Base-by-base conservation (phyloP, 73 alveolate genomes). In the Paraurostyla sp. region DNA sequence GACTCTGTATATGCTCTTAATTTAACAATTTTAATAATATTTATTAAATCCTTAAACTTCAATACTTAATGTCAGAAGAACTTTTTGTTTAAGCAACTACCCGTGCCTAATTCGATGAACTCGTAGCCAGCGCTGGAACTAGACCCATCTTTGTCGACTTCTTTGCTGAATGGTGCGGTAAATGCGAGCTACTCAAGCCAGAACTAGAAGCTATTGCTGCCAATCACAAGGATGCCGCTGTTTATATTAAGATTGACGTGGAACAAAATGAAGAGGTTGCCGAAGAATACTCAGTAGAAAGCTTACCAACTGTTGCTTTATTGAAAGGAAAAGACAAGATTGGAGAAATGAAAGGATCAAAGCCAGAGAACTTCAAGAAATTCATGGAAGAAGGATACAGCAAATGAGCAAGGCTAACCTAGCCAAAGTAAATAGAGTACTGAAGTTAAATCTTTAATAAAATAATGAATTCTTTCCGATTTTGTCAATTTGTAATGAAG, bases 141-240 rank as follows among this genome's bases (percentile, higher is more conserved):
- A 62, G 48, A 30, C 80, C 89, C 32, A 92, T 91, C 0, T 76
- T 93, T 32, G 93, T 85, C 51, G 97, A 93, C 84, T 93, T 93
- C 91, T 91, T 49, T 80, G 97, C 97, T 0, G 86, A 96, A n/a
- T 93, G 97, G 97, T 93, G 97, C 76, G 93, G 92, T 22, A 94
- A 94, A 7, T 93, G 97, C 75, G 82, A 91, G 85, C 46, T 49
- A 29, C 27, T 87, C 33, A 81, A 68, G 43, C 93, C 93, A 45
- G 83, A 71, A 16, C 57, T 49, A 6, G 89, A 48, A 42, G 68
- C 76, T 33, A 58, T 85, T 32, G 89, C 93, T 11, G 73, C 42
- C 18, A 32, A 63, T 11, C 80, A 52, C 33, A 22, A 71, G n/a
- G 40, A 7, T 13, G 83, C 48, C 6, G 88, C 59, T 18, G 62